Conservation (phyloP, 2,329 filamentous ascomycete species). For the Xylariaceae sp. region DNA sequence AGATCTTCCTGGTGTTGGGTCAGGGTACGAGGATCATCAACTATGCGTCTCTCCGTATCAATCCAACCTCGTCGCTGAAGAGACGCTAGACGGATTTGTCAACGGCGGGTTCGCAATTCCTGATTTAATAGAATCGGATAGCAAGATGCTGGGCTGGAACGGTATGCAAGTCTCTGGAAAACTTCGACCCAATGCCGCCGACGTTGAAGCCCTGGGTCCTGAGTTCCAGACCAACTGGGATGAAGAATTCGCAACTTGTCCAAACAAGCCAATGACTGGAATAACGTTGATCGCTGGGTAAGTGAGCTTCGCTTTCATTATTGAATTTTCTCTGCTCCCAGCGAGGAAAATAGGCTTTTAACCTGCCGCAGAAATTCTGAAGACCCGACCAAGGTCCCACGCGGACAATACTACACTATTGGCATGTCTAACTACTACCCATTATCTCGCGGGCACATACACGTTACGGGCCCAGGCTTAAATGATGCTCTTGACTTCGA, state of each 20-base stretch:
- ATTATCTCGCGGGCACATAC: constrained; percentile 3
- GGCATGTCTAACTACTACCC: constrained; percentile 4
- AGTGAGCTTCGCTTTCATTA: background rate
- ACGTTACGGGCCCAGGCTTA: constrained; percentile 2
- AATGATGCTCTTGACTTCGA: constrained; percentile 2
- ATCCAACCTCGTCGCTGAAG: constrained; percentile 1
- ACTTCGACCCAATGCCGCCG: constrained; percentile 4
- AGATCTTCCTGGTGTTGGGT: constrained; percentile 7
- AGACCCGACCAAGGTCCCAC: background rate
- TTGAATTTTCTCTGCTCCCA: background rate
- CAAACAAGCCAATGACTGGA: constrained; percentile 36
- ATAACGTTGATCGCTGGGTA: constrained; percentile 1
- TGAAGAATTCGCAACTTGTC: background rate
- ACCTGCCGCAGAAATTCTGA: background rate
- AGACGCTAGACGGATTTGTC: constrained; percentile 2
- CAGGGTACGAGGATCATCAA: constrained; percentile 7
- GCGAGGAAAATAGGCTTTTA: too few relatives aligned
- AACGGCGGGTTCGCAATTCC: background rate
- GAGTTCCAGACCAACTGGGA: constrained; percentile 4
- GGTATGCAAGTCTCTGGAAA: constrained; percentile 5
- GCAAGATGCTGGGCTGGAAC: constrained; percentile 11
- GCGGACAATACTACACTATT: constrained; percentile 2
- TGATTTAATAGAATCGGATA: background rate
- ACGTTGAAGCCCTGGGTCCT: constrained; percentile 1
- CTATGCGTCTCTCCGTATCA: background rate